Evolutionary conservation across 176 grass and related monocot genomes (phyloP).

Genomic region (Lolium multiflorum): DNA sequence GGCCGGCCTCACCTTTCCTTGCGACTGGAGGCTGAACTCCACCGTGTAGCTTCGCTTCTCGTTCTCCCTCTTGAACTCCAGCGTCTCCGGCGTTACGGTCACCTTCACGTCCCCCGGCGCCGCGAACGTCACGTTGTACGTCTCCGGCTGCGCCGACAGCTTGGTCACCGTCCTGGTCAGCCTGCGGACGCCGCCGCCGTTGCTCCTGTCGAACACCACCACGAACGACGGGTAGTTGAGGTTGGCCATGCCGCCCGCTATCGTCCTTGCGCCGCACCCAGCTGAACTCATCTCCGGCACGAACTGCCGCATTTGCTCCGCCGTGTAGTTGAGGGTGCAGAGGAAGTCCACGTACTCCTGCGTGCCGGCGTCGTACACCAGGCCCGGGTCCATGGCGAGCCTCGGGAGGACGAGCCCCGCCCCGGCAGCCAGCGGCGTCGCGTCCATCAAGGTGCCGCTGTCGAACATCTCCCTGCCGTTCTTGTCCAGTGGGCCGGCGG

Average conservation of each 20-base stretch:
- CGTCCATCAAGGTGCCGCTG: background rate
- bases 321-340: conserved; percentile 55
- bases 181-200: background rate
- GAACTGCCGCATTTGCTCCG: conserved; percentile 40
- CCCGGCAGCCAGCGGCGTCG: conserved; percentile 4
- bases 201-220: conserved; percentile 39
- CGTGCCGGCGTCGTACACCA: conserved; percentile 18
- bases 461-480: conserved; percentile 16
- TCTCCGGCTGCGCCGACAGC: conserved; percentile 46
- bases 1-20: background rate
- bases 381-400: background rate
- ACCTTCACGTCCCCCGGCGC: conserved; percentile 41
- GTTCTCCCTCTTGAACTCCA: conserved; percentile 47
- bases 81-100: conserved; percentile 42
- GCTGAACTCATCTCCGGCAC: background rate
- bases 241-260: conserved; percentile 26
- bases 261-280: conserved; percentile 25
- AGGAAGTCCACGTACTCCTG: conserved; percentile 50
- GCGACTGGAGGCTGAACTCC: conserved; percentile 43
- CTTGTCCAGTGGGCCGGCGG: conserved; percentile 53
- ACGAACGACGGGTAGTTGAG: conserved; percentile 70
- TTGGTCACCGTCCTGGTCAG: conserved; percentile 37
- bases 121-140: conserved; percentile 29
- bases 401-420: background rate
- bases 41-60: conserved; percentile 54